phyloP scores from a whole-genome alignment of 306 rosid genomes.

The Quercus agrifolia region DNA sequence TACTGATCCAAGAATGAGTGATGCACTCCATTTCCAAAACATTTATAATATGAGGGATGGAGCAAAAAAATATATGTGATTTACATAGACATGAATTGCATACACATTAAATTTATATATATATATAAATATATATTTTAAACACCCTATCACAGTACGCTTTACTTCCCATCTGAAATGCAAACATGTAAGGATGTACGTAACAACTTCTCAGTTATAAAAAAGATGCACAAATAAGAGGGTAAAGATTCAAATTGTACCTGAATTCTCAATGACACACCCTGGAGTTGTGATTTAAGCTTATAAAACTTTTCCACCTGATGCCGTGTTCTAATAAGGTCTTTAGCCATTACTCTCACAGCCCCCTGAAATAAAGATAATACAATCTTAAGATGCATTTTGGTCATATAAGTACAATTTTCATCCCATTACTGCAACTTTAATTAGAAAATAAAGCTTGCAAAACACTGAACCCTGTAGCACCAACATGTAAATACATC shows the following conservation, averaged over 20 bases:
- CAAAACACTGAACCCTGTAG: background rate
- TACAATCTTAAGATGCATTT: slow-evolving; percentile 11
- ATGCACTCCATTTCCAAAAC: background rate
- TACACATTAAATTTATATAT: too few species aligned
- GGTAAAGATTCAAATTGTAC: slow-evolving; percentile 31
- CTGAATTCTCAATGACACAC: slow-evolving; percentile 83
- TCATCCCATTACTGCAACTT: background rate
- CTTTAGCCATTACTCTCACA: slow-evolving; percentile 88
- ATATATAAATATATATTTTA: too few species aligned
- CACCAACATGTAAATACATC: background rate
- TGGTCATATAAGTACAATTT: slow-evolving; percentile 6
- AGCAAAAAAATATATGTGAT: background rate
- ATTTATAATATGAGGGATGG: background rate
- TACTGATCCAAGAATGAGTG: background rate
- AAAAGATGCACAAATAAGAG: background rate
- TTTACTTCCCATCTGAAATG: background rate
- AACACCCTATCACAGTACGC: background rate
- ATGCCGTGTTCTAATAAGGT: slow-evolving; percentile 88
- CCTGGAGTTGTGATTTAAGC: slow-evolving; percentile 91
- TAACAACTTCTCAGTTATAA: background rate
- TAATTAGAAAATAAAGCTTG: background rate
- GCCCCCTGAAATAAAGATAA: slow-evolving; percentile 56
- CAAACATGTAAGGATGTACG: background rate
- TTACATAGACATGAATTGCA: background rate
- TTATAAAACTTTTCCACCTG: slow-evolving; percentile 86